These are phyloP conservation scores for Scytalidium sp. DNA, from an alignment of 2,329 filamentous ascomycete genomes.

Conservation along the genomic window DNA sequence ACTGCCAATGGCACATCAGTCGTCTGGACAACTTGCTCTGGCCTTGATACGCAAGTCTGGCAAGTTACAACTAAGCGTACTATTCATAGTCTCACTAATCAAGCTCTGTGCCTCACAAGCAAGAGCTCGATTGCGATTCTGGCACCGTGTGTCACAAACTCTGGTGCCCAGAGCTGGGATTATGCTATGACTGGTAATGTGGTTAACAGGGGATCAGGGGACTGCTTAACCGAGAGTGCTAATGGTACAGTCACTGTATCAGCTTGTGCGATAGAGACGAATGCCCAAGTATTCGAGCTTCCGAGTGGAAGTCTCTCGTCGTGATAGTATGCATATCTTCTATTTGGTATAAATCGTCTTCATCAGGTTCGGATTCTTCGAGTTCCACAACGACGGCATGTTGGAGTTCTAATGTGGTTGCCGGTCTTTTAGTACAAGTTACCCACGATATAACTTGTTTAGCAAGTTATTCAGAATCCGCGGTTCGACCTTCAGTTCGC, in stretches of 20 bases:
- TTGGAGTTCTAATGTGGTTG: no score
- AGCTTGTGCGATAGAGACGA: slow-evolving; percentile 30
- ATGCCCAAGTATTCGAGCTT: slow-evolving; percentile 41
- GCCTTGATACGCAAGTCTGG: slow-evolving; percentile 37
- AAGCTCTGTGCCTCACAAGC: no score
- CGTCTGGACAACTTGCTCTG: slow-evolving; percentile 32
- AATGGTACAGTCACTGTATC: slow-evolving; percentile 19
- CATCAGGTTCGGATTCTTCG: no score
- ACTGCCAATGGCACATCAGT: slow-evolving; percentile 28
- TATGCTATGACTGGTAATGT: slow-evolving; percentile 39
- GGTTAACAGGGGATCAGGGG: slow-evolving; percentile 25
- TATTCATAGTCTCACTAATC: slow-evolving; percentile 35
- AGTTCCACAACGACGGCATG: no score
- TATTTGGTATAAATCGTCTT: no score
- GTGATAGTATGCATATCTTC: no score
- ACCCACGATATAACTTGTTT: no score
- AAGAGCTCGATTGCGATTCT: no score
- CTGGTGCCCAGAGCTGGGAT: slow-evolving; percentile 33
- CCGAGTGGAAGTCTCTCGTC: slow-evolving; percentile 34
- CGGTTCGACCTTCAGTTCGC: no score
- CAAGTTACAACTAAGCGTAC: slow-evolving; percentile 24
- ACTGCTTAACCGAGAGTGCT: slow-evolving; percentile 34
- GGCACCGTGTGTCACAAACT: no score
- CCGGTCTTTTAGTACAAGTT: no score
- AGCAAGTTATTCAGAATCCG: no score